Evolutionary conservation across 768 basidiomycete species (phyloP), one percentile per base, ranked within the genome.

Genomic region (Stropharia rugosoannulata): DNA sequence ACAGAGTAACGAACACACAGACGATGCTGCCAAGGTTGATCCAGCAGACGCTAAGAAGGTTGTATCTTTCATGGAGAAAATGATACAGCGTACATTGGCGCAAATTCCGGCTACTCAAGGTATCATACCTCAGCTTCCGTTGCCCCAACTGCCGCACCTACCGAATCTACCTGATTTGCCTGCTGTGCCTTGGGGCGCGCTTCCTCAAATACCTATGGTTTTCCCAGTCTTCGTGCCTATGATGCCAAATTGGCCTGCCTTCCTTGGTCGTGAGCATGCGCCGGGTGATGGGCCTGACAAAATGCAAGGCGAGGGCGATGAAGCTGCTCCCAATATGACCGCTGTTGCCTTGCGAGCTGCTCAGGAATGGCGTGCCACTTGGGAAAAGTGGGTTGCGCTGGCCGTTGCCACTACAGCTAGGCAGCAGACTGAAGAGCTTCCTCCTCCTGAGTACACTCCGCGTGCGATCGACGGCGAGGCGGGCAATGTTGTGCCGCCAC

Each of bases 181-280:
- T 25, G 75, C 78, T 39, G 80, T 85, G 47, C 80, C 82, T 35
- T 86, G 85, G 86, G 76, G 67, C 43, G 79, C 80, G 25, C 65
- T 88, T 13, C 85, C 85, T 4, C 86, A 87, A 58, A 77, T 89
- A 54, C 87, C 87, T 2, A 76, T 89, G 71, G 87, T 89, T 11
- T 92, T 93, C 79, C 90, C 91, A 15, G 80, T 92, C 19, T 80
- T 86, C 56, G 83, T 92, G 13, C 89, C 91, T 3, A 77, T 78
- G 67, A 78, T 77, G 66, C 81, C 87, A 32, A 78, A 74, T 18
- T 87, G 83, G 84, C 79, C 83, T 1, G 80, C 84, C 15, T 82
- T 90, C 68, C 74, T 86, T 54, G 80, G 83, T 51, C 82, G 80
- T 12, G 76, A 76, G 39, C 65, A 70, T 18, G 64, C 64, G 6